Conservation (phyloP, 345 rosid genomes). For the Melaleuca alternifolia region DNA sequence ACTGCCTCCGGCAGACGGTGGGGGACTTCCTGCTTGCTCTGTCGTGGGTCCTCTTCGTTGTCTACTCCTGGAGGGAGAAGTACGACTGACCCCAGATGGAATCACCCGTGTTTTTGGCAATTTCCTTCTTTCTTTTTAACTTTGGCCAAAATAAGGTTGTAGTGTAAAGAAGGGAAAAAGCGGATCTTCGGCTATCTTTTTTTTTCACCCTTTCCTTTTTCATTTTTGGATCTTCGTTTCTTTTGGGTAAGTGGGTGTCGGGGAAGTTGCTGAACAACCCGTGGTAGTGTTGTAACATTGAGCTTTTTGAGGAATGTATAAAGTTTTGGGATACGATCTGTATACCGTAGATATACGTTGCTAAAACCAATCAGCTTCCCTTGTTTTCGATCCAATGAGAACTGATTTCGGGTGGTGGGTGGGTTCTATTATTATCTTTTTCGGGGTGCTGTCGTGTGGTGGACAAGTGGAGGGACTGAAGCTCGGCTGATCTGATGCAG, state of each 20-base stretch:
- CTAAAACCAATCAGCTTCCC: background rate
- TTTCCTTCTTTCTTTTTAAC: background rate
- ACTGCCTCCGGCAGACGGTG: constrained; percentile 43
- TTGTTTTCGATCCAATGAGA: background rate
- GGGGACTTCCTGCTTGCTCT: constrained; percentile 47
- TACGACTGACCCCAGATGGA: constrained; percentile 25
- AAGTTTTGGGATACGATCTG: background rate
- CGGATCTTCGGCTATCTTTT: background rate
- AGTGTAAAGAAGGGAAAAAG: background rate
- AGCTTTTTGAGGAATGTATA: background rate
- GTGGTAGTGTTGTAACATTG: background rate
- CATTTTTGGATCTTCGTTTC: background rate
- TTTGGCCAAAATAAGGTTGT: background rate
- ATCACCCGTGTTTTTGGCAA: background rate
- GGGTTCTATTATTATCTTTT: background rate
- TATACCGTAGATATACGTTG: background rate
- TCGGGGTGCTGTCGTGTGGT: background rate
- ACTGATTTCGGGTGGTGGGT: background rate
- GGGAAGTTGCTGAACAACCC: background rate
- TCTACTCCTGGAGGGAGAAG: constrained; percentile 69
- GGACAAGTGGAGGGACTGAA: background rate
- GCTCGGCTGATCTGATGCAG: background rate
- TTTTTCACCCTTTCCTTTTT: background rate
- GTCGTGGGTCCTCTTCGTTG: constrained; percentile 63
- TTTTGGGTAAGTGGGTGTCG: background rate